Conservation (phyloP, 2,329 filamentous ascomycete genomes). For the Calonectria hawksworthii region DNA sequence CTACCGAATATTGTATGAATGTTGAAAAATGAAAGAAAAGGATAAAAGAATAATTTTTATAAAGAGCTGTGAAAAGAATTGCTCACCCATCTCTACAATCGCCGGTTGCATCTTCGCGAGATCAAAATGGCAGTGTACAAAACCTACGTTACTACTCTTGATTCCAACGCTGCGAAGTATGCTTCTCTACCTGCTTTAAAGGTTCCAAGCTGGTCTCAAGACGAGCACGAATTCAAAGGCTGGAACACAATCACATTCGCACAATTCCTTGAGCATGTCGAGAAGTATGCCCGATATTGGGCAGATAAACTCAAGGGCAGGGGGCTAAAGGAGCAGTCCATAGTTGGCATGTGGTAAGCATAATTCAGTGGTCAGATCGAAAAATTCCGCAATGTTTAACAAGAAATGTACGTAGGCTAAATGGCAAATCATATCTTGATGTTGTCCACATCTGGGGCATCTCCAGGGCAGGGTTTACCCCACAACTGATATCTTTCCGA, state of each 20-base stretch:
- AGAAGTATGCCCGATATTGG: conserved; percentile 32
- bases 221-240: neutral
- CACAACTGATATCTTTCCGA: conserved; percentile 35
- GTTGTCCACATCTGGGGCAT: conserved; percentile 35
- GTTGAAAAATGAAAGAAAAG: neutral
- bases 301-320: neutral
- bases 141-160: neutral
- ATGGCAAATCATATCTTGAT: conserved; percentile 32
- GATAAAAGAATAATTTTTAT: neutral
- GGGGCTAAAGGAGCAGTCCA: conserved; percentile 9
- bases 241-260: conserved; percentile 32
- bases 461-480: conserved; percentile 37
- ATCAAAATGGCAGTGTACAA: neutral
- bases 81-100: neutral
- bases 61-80: too few species aligned
- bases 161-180: neutral
- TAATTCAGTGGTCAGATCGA: too few species aligned
- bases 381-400: neutral
- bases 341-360: conserved; percentile 39
- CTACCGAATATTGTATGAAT: neutral
- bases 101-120: neutral
- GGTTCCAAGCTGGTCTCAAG: neutral
- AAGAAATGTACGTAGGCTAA: conserved; percentile 23
- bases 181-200: conserved; percentile 30
- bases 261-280: conserved; percentile 27